These are phyloP conservation scores for Primulina eburnea DNA, from an alignment of 257 asterid species.

Conservation along the genomic window DNA sequence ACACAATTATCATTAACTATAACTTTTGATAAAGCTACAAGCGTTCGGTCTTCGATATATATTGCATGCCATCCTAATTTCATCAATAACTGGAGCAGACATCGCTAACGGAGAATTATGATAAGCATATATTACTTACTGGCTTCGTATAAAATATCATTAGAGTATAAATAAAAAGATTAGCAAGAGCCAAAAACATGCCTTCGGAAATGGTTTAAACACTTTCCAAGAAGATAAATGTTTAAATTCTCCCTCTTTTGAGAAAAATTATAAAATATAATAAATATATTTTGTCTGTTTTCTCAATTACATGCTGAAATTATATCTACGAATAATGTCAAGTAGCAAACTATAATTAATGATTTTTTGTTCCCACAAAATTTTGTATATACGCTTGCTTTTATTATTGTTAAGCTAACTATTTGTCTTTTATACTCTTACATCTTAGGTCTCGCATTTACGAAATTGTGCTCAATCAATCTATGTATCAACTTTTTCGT, in stretches of 20 bases:
- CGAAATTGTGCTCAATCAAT: too few species aligned
- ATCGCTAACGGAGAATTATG: too few species aligned
- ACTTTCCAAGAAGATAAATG: constrained; percentile 17
- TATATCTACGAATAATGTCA: constrained; percentile 11
- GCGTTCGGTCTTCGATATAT: too few species aligned
- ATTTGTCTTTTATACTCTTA: constrained; percentile 28
- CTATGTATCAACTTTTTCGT: too few species aligned
- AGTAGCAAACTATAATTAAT: constrained; percentile 18
- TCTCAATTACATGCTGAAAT: constrained; percentile 20
- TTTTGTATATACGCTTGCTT: constrained; percentile 2
- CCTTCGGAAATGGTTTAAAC: neutral
- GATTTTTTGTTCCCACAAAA: constrained; percentile 24
- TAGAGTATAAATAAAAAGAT: neutral
- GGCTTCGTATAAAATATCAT: neutral
- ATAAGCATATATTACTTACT: neutral
- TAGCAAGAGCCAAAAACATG: neutral
- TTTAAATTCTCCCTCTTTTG: constrained; percentile 28
- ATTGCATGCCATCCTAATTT: too few species aligned
- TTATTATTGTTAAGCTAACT: neutral
- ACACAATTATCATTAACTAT: too few species aligned
- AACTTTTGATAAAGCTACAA: too few species aligned
- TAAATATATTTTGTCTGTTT: constrained; percentile 28
- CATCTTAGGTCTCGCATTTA: neutral
- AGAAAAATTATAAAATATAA: constrained; percentile 17
- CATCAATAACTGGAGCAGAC: too few species aligned